Evolutionary conservation across 192 early-diverging fungal genomes (phyloP), one percentile per base, ranked within the genome.

Genomic region (Spizellomyces punctatus): DNA sequence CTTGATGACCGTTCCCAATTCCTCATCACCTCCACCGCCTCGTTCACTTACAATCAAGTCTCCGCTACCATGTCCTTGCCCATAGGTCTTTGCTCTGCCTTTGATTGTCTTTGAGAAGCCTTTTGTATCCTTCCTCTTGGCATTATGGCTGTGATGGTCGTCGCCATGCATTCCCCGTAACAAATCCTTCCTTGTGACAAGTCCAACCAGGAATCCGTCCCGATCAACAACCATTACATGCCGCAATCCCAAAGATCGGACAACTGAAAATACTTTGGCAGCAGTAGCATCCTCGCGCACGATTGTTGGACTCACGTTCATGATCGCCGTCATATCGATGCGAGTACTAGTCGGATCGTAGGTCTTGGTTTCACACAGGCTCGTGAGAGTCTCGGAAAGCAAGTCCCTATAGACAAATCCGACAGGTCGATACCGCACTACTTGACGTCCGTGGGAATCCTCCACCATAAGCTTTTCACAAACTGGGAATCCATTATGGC

Each of bases 201-300:
- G 42, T 4, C 79, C 79, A 6, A 76, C 67, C 56, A 81, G 46
- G 54, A 72, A 75, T 19, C 73, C 73, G 16, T 71, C 69, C n/a
- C 27, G 27, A 58, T 76, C 66, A 21, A 81, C 76, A 9, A 81
- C 79, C 45, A 81, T 64, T 10, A 81, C 54, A 16, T 74, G 67
- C 52, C 74, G 69, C 50, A 81, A 58, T 6, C 79, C 79, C 16
- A 81, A 58, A 36, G 64, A 50, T 12, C 79, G 66, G 45, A 81
- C 46, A 14, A 81, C 17, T 0, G 55, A 43, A 65, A 72, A 81
- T 22, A 78, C 79, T 64, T 81, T 81, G 43, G 63, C 22, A 7
- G 76, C 79, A 4, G 73, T 67, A 21, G 73, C 45, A 45, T 76
- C 76, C 21, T 75, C 69, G 44, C 69, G 41, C 16, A 81, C 76